Percentiles rank a stretch among this genome's conserved stretches.
These are phyloP conservation scores for Curvularia lunata DNA, from an alignment of 2,329 filamentous ascomycete genomes.

Conservation along the genomic window DNA sequence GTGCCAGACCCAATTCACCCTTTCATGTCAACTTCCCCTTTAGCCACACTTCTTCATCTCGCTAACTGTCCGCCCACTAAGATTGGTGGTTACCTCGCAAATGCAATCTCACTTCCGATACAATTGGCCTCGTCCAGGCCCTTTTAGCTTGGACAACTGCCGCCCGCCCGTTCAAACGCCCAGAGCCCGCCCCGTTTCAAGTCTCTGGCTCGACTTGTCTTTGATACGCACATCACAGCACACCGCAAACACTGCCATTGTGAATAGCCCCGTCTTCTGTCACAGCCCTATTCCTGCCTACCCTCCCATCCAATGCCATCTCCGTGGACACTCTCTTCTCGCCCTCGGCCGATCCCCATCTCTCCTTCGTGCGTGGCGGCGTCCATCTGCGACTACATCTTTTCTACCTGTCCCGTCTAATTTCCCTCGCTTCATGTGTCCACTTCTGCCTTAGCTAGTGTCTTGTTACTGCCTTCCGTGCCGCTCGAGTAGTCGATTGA, in stretches of 20 bases:
- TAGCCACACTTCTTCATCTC: constrained; percentile 20
- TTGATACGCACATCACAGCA: neutral
- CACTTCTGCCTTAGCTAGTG: constrained; percentile 30
- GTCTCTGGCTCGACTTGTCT: neutral
- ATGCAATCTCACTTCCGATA: constrained; percentile 9
- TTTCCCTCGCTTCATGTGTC: constrained; percentile 21
- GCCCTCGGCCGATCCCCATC: neutral
- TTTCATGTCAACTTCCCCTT: constrained; percentile 19
- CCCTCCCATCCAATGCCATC: constrained; percentile 11
- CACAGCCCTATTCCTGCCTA: neutral
- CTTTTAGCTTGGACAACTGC: neutral
- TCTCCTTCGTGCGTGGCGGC: constrained; percentile 5
- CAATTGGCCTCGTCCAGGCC: constrained; percentile 5
- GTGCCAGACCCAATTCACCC: constrained; percentile 1
- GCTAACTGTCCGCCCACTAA: constrained; percentile 17
- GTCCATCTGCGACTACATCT: constrained; percentile 13
- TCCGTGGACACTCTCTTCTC: constrained; percentile 4
- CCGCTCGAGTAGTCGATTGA: constrained; percentile 27
- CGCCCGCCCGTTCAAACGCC: neutral
- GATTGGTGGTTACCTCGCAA: constrained; percentile 14
- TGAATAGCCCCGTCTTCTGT: neutral
- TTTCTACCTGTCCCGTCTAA: constrained; percentile 7
- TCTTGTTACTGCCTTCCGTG: constrained; percentile 29
- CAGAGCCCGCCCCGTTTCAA: neutral
- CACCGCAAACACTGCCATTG: neutral